Conservation (phyloP, 768 basidiomycete species). For the Rickenella mellea region DNA sequence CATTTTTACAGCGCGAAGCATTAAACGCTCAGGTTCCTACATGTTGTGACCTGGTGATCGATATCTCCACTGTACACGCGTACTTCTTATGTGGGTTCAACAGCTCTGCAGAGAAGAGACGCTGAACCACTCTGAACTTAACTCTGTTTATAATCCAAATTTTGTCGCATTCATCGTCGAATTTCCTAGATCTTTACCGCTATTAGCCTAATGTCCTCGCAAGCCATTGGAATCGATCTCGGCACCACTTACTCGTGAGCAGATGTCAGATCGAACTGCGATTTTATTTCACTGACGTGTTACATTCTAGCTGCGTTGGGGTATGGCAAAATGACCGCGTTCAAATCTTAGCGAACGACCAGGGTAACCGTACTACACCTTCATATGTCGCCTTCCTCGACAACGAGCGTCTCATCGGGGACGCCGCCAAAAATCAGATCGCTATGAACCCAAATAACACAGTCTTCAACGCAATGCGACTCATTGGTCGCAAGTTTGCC, state of each 20-base stretch:
- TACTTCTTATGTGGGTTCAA: slow-evolving; percentile 98
- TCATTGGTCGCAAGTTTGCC: slow-evolving; percentile 88
- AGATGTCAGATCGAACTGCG: no score
- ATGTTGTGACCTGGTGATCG: no score
- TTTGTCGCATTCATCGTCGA: no score
- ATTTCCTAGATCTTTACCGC: slow-evolving; percentile 97
- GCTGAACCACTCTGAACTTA: slow-evolving; percentile 91
- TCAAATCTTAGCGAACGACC: slow-evolving; percentile 95
- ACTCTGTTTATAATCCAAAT: no score
- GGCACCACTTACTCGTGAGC: slow-evolving; percentile 97
- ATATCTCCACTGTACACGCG: slow-evolving; percentile 80
- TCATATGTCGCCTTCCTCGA: slow-evolving; percentile 95
- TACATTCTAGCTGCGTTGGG: slow-evolving; percentile 76
- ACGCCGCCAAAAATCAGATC: slow-evolving; percentile 98
- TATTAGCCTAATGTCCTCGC: slow-evolving; percentile 65
- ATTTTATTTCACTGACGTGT: no score
- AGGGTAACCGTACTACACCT: slow-evolving; percentile 91
- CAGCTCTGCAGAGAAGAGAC: slow-evolving; percentile 94
- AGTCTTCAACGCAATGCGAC: slow-evolving; percentile 97
- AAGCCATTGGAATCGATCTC: slow-evolving; percentile 86
- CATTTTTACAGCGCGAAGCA: no score
- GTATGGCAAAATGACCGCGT: slow-evolving; percentile 99
- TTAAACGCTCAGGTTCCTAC: no score
- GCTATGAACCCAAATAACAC: slow-evolving; percentile 98
- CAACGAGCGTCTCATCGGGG: slow-evolving; percentile 94